Evolutionary conservation across 169 alveolate genomes (phyloP), one percentile per base, ranked within the genome.

Genomic region (Plasmodium blacklocki): DNA sequence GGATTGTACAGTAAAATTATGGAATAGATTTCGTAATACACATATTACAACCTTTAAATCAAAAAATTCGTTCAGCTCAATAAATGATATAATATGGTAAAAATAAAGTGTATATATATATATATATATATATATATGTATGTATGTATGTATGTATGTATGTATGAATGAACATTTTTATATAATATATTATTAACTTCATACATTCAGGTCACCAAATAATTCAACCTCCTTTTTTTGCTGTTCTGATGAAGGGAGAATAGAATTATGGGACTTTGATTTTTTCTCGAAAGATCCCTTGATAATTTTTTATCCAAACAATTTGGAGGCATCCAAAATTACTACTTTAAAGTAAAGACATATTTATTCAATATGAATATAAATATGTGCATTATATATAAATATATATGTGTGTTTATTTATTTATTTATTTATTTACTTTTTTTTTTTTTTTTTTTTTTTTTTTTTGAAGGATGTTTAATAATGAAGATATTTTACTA

Each of bases 1-100:
- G 45, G 90, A 80, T 56, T 68, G 74, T 9, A 80, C 90, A 68
- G 74, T 68, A 7, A 80, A 80, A 43, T 66, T 80, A 50, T 80
- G 90, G 90, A 71, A 68, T 50, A 80, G 70, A 68, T 80, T 80
- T 49, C 70, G 66, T 32, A 80, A 80, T 19, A 67, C 56, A 2
- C 90, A 68, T 68, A 80, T 80, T 15, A 80, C 90, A 58, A 80
- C 90, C 45, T 80, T 80, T 80, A 80, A 80, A 72, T 80, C 90
- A 8, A 80, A 80, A 63, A 80, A 80, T 68, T 68, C 90, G 0
- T 80, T 68, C 49, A 18, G 74, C 70, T 80, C 90, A 29, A 80
- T 80, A 32, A 80, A 80, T 62, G 90, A 80, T 56, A 67, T 80
- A 80, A 15, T 80, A 80, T 80, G 90, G 90, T 80, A 64, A 64